Percentiles rank a stretch among this genome's conserved stretches.
phyloP scores from a whole-genome alignment of 768 basidiomycete genomes.

The Royoungia palumana region DNA sequence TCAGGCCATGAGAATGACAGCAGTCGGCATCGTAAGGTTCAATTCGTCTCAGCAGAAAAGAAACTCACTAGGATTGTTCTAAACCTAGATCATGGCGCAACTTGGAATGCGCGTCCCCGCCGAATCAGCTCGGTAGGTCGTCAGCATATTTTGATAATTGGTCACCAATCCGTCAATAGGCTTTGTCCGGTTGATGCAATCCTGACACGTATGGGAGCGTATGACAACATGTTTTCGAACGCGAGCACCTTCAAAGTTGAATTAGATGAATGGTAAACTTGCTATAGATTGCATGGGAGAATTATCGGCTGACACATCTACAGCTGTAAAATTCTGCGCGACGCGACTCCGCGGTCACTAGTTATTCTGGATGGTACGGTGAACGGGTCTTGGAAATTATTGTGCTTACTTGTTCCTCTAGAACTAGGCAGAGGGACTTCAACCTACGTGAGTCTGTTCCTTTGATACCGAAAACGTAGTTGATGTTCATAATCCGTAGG shows the following conservation, averaged over 20 bases:
- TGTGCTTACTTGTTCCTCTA: constrained; percentile 30
- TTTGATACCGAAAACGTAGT: constrained; percentile 9
- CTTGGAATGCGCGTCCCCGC: constrained; percentile 96
- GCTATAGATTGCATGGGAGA: neutral
- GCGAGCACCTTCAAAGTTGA: constrained; percentile 98
- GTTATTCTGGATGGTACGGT: constrained; percentile 89
- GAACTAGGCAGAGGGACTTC: constrained; percentile 96
- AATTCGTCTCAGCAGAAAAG: neutral
- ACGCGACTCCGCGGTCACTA: constrained; percentile 90
- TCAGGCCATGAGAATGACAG: constrained; percentile 92
- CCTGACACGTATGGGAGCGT: constrained; percentile 96
- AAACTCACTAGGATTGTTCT: constrained; percentile 1
- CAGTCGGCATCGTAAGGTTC: constrained; percentile 72
- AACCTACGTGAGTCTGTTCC: constrained; percentile 61
- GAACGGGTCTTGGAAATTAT: neutral
- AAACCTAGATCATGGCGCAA: constrained; percentile 78
- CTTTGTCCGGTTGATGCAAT: constrained; percentile 89
- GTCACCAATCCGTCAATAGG: constrained; percentile 36
- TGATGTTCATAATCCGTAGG: constrained; percentile 42
- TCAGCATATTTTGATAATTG: neutral
- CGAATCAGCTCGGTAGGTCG: constrained; percentile 60
- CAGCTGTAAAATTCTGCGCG: constrained; percentile 89
- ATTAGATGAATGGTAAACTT: constrained; percentile 85
- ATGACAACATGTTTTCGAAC: constrained; percentile 95
- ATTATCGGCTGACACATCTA: neutral